phyloP scores from a whole-genome alignment of 208 protist species.

The Strigomonas galati region DNA sequence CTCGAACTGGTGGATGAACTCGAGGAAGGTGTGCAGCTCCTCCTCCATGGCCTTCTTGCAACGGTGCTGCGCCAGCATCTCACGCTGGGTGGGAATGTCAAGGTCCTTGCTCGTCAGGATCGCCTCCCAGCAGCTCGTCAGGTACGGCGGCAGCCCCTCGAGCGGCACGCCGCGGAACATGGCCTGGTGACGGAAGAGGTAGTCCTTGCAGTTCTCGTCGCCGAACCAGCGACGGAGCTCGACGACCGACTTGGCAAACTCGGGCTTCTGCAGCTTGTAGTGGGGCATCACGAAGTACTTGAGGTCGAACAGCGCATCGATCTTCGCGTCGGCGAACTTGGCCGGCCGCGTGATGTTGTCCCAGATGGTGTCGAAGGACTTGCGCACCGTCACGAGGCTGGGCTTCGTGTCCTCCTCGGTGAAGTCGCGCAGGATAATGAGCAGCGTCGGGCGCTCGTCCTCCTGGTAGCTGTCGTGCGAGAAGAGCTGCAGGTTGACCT shows the following conservation, averaged over 20 bases:
- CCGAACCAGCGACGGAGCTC: slow-evolving; percentile 64
- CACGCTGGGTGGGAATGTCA: slow-evolving; percentile 95
- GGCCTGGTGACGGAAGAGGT: slow-evolving; percentile 54
- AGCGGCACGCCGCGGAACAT: slow-evolving; percentile 87
- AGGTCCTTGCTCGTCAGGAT: slow-evolving; percentile 95
- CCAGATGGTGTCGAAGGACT: slow-evolving; percentile 96
- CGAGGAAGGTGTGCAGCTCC: slow-evolving; percentile 47
- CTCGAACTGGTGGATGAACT: slow-evolving; percentile 41
- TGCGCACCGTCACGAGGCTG: slow-evolving; percentile 68
- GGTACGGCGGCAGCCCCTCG: slow-evolving; percentile 82
- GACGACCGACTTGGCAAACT: slow-evolving; percentile 47
- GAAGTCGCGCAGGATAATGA: slow-evolving; percentile 97
- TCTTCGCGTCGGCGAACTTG: slow-evolving; percentile 43
- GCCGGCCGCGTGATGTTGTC: slow-evolving; percentile 64
- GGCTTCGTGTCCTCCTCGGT: slow-evolving; percentile 74
- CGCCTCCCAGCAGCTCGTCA: slow-evolving; percentile 89
- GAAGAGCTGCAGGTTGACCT: slow-evolving; percentile 96
- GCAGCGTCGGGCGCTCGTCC: slow-evolving; percentile 93
- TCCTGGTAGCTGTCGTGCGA: slow-evolving; percentile 63
- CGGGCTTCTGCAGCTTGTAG: slow-evolving; percentile 72
- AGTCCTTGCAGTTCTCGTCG: slow-evolving; percentile 32
- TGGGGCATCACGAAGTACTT: slow-evolving; percentile 81
- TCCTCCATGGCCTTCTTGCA: slow-evolving; percentile 87
- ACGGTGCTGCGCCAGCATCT: slow-evolving; percentile 94
- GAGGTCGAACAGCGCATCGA: slow-evolving; percentile 70